Conservation (phyloP, 108 stramenopile species). For the Nitzschia palea region DNA sequence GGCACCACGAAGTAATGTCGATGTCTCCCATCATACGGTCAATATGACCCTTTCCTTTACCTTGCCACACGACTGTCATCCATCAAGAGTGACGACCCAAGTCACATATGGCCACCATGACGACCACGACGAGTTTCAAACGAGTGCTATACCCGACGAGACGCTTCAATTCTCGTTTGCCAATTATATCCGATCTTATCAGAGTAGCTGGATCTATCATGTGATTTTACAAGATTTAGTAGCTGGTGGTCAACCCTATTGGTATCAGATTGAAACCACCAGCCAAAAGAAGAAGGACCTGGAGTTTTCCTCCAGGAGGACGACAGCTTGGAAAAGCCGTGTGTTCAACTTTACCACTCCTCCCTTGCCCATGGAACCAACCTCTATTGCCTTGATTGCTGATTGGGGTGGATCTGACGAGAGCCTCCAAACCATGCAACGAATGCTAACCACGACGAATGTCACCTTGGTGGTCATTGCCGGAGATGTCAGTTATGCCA, state of each 20-base stretch:
- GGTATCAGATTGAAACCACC: slow-evolving; percentile 35
- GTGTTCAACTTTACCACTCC: slow-evolving; percentile 33
- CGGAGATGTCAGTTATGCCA: slow-evolving; percentile 77
- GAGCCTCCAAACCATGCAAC: slow-evolving; percentile 45
- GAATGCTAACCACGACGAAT: slow-evolving; percentile 17
- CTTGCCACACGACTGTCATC: background rate
- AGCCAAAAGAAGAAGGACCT: background rate
- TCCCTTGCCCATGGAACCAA: slow-evolving; percentile 30
- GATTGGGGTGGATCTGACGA: slow-evolving; percentile 44
- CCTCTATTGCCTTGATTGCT: slow-evolving; percentile 39
- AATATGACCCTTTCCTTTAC: slow-evolving; percentile 45
- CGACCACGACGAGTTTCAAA: background rate
- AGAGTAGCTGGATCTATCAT: slow-evolving; percentile 49
- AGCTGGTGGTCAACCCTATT: slow-evolving; percentile 32
- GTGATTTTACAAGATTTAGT: slow-evolving; percentile 38
- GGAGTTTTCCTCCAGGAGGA: background rate
- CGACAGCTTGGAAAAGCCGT: background rate
- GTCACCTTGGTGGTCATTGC: slow-evolving; percentile 44
- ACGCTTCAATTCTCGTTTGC: background rate
- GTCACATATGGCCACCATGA: slow-evolving; percentile 19
- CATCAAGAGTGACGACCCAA: background rate
- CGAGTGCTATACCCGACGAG: background rate
- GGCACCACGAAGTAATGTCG: slow-evolving; percentile 29
- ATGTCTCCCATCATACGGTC: background rate
- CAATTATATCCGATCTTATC: slow-evolving; percentile 10